A percentile compares a stretch with the other conserved stretches of the same genome.
Conservation (phyloP, 1,284 basidiomycete species). For the Sporisorium exsertum region DNA sequence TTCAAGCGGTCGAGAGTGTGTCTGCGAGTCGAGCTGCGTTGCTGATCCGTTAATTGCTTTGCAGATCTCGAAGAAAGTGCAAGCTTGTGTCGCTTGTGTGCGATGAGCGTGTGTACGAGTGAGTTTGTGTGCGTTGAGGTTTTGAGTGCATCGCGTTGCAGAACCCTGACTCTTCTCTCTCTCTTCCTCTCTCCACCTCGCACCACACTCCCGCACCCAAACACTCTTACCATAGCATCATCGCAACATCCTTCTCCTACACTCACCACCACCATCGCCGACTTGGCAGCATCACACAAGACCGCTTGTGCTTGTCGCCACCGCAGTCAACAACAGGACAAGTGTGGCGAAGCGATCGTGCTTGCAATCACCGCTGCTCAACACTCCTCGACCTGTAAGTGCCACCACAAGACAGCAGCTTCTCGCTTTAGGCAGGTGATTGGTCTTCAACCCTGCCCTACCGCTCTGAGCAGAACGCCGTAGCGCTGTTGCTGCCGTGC, state of each 20-base stretch:
- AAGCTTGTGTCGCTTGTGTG: conserved; percentile 1
- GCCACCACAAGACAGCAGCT: background rate
- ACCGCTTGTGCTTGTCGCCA: conserved; percentile 1
- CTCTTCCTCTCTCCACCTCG: conserved; percentile 2
- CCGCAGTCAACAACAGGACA: background rate
- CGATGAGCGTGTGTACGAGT: background rate
- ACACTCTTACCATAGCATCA: conserved; percentile 2
- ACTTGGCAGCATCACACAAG: background rate
- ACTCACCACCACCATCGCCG: conserved; percentile 7
- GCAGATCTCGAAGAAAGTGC: conserved; percentile 32
- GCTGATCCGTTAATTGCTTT: conserved; percentile 30
- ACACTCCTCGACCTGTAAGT: background rate
- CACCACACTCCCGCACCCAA: background rate
- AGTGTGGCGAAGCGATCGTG: conserved; percentile 2
- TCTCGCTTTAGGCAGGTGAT: background rate
- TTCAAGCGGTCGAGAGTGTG: conserved; percentile 3
- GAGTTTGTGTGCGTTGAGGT: background rate
- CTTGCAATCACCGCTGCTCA: background rate
- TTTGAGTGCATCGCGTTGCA: conserved; percentile 4
- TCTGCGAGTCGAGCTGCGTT: conserved; percentile 26
- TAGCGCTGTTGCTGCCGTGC: background rate
- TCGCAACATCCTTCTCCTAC: conserved; percentile 12
- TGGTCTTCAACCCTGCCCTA: background rate
- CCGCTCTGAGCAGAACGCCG: background rate
- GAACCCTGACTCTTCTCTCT: conserved; percentile 6